phyloP scores from a whole-genome alignment of 768 basidiomycete species.

The Lactarius trivialis region DNA sequence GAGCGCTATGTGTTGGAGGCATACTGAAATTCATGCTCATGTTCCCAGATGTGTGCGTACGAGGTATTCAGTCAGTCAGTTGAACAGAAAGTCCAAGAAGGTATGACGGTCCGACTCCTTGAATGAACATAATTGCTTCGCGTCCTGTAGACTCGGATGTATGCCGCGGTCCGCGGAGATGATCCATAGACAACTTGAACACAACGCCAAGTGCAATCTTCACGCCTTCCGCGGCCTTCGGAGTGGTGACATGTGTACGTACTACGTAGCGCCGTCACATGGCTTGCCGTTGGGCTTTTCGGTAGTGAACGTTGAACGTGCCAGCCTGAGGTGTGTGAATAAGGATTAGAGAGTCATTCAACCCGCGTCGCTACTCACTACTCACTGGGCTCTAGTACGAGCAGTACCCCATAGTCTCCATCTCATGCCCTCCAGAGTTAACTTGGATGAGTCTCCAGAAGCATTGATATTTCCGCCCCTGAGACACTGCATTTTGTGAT shows the following conservation, averaged over 20 bases:
- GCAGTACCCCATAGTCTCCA: too few relatives aligned
- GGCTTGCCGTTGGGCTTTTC: conserved; percentile 61
- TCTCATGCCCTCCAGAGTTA: too few relatives aligned
- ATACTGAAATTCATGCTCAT: neutral
- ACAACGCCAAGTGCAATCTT: conserved; percentile 68
- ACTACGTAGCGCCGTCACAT: conserved; percentile 76
- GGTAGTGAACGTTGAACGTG: conserved; percentile 54
- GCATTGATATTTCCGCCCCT: too few relatives aligned
- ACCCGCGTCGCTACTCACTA: conserved; percentile 76
- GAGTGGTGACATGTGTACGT: conserved; percentile 53
- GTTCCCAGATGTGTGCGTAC: neutral
- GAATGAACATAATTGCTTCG: neutral
- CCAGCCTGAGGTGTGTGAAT: conserved; percentile 70
- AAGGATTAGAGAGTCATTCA: conserved; percentile 69
- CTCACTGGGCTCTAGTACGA: too few relatives aligned
- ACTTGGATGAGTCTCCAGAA: too few relatives aligned
- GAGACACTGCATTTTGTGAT: too few relatives aligned
- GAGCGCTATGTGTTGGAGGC: conserved; percentile 87
- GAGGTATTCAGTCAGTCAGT: neutral
- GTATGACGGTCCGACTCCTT: neutral
- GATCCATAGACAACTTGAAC: conserved; percentile 55
- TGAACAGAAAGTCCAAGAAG: neutral
- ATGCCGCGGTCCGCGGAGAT: conserved; percentile 36
- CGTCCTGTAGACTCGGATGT: conserved; percentile 9
- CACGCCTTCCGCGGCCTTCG: conserved; percentile 44